Evolutionary conservation across 208 protist species (phyloP).

Genomic region (Phytomonas francai): DNA sequence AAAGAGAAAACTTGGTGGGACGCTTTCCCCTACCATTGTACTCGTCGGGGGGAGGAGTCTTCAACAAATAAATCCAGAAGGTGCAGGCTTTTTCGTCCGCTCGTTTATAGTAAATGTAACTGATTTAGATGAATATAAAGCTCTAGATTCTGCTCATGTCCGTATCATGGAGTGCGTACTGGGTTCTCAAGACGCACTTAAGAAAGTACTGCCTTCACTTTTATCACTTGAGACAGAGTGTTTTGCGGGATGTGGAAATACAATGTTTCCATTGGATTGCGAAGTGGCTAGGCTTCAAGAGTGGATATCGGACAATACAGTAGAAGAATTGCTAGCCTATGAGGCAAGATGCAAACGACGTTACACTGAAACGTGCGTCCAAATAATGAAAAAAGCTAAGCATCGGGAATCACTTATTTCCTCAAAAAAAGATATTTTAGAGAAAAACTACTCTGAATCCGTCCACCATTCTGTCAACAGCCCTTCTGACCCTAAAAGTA

Average conservation of each 20-base stretch:
- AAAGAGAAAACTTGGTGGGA: constrained; percentile 15
- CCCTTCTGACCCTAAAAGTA: not conserved
- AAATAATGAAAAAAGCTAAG: not conserved
- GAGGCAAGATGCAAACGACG: not conserved
- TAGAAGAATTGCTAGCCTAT: not conserved
- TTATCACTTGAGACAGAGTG: constrained; percentile 14
- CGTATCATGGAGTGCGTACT: constrained; percentile 1
- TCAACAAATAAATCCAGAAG: constrained; percentile 13
- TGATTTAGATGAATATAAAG: not conserved
- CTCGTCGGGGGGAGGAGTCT: constrained; percentile 24
- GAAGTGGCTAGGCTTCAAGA: not conserved
- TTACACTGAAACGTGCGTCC: not conserved
- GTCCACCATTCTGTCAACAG: not conserved
- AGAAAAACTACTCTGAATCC: not conserved
- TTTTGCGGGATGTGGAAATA: constrained; percentile 1
- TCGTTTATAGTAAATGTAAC: not conserved
- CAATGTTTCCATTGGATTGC: not conserved
- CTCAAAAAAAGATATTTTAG: not conserved
- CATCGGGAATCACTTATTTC: not conserved
- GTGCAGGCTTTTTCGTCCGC: constrained; percentile 11
- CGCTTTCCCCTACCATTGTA: constrained; percentile 23
- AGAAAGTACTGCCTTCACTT: constrained; percentile 1
- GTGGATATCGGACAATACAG: not conserved
- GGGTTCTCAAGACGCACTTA: constrained; percentile 1
- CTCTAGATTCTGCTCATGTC: not conserved